Evolutionary conservation across 139 green algal species (phyloP).

Genomic region (Chlorella sp.): DNA sequence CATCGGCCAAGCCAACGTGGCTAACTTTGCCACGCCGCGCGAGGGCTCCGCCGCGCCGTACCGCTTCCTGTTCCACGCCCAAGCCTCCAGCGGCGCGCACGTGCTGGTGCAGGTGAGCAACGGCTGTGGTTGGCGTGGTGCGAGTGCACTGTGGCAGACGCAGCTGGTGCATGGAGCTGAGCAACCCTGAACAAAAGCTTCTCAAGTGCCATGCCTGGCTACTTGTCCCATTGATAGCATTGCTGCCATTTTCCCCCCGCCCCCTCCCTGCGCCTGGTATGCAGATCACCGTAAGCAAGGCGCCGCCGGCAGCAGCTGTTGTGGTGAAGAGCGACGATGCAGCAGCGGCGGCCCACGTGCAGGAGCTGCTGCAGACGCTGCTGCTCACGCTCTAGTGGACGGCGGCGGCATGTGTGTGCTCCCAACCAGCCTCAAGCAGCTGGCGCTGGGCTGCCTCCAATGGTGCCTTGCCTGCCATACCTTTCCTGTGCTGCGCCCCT

Average conservation of each 20-base stretch:
- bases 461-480: too few species aligned
- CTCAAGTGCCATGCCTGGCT: not conserved
- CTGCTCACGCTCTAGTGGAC: slow-evolving; percentile 34
- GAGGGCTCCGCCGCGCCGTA: slow-evolving; percentile 21
- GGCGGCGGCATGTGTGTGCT: too few species aligned
- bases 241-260: not conserved
- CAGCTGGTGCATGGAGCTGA: not conserved
- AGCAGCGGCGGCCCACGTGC: slow-evolving; percentile 15
- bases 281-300: slow-evolving; percentile 25
- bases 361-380: slow-evolving; percentile 37
- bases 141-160: not conserved
- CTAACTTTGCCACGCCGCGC: slow-evolving; percentile 34
- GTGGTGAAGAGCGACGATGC: slow-evolving; percentile 22
- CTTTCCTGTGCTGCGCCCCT: too few species aligned
- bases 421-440: too few species aligned
- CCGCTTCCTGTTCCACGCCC: slow-evolving; percentile 45
- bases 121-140: not conserved
- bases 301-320: not conserved
- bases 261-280: not conserved
- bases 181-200: not conserved
- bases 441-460: too few species aligned
- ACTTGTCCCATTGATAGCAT: too few species aligned
- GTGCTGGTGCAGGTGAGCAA: slow-evolving; percentile 25
- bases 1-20: slow-evolving; percentile 44
- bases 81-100: slow-evolving; percentile 1